Evolutionary conservation across 495 filamentous ascomycete species (phyloP).

Genomic region (Hyaloscypha hepaticicola): DNA sequence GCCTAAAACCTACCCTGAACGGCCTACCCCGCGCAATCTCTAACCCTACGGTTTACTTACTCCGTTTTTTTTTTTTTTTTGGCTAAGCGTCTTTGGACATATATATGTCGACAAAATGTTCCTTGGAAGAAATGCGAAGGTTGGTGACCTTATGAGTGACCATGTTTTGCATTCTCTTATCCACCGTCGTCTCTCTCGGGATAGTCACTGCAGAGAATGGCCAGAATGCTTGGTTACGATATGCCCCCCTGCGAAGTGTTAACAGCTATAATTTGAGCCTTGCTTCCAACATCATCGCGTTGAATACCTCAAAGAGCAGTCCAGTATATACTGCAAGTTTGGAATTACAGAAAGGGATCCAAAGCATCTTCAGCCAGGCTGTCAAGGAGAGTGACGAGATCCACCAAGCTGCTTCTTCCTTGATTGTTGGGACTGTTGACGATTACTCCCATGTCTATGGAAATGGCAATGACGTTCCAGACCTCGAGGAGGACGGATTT

Average conservation of each 20-base stretch:
- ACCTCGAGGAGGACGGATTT: conserved; percentile 62
- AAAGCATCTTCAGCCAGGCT: conserved; percentile 50
- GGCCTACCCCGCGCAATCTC: background rate
- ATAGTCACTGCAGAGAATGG: conserved; percentile 52
- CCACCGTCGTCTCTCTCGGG: background rate
- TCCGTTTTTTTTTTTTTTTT: background rate
- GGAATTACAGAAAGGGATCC: conserved; percentile 59
- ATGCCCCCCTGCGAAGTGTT: conserved; percentile 52
- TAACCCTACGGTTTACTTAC: background rate
- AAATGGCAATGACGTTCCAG: conserved; percentile 34
- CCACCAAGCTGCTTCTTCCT: conserved; percentile 34
- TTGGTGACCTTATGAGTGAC: background rate
- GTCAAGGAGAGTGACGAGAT: conserved; percentile 36
- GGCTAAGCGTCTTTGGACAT: background rate
- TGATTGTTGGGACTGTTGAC: conserved; percentile 58
- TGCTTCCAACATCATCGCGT: conserved; percentile 51
- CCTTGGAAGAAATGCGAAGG: background rate
- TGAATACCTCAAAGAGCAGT: conserved; percentile 50
- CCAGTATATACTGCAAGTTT: conserved; percentile 58
- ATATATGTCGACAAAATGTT: background rate
- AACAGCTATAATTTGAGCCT: conserved; percentile 36
- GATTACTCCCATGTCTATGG: conserved; percentile 47
- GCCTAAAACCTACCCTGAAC: background rate
- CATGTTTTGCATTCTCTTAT: background rate
- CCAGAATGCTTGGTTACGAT: conserved; percentile 62